Evolutionary conservation across 2,329 filamentous ascomycete genomes (phyloP).

Genomic region (Tolypocladium tropicale): DNA sequence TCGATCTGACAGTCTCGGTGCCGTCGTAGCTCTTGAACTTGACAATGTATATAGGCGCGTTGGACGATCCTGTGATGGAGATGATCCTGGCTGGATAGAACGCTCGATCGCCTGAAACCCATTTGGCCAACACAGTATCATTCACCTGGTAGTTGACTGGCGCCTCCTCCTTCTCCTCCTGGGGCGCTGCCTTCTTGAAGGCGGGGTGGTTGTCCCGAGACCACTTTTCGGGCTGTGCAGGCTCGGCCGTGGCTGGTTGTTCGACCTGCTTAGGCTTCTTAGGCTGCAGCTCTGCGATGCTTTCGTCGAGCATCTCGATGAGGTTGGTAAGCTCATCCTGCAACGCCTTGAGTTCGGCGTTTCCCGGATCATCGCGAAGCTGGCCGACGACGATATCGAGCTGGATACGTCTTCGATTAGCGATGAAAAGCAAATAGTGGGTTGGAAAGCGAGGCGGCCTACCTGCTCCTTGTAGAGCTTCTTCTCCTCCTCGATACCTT

Average conservation of each 20-base stretch:
- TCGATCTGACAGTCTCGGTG: constrained; percentile 69
- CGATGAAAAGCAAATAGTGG: no score
- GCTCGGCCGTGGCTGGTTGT: constrained; percentile 32
- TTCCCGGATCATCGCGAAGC: constrained; percentile 71
- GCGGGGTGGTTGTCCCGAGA: constrained; percentile 73
- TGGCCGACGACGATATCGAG: constrained; percentile 69
- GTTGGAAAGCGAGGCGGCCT: constrained; percentile 8
- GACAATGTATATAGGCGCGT: constrained; percentile 84
- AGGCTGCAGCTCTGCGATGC: constrained; percentile 67
- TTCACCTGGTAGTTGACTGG: constrained; percentile 68
- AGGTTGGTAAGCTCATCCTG: constrained; percentile 73
- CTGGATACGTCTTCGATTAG: no score
- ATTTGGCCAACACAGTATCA: constrained; percentile 83
- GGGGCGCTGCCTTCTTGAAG: constrained; percentile 44
- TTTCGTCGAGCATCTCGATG: constrained; percentile 68
- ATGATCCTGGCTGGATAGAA: constrained; percentile 93
- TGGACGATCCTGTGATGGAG: constrained; percentile 85
- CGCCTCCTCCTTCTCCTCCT: constrained; percentile 42
- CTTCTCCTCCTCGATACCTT: constrained; percentile 40
- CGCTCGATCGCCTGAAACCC: constrained; percentile 76
- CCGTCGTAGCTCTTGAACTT: constrained; percentile 88
- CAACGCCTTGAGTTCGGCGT: constrained; percentile 65
- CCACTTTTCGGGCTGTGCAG: constrained; percentile 59
- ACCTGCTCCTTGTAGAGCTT: constrained; percentile 49
- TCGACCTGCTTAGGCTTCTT: constrained; percentile 31